Evolutionary conservation across 345 rosid species (phyloP), one percentile per base, ranked within the genome.

Genomic region (Heritiera fomes): DNA sequence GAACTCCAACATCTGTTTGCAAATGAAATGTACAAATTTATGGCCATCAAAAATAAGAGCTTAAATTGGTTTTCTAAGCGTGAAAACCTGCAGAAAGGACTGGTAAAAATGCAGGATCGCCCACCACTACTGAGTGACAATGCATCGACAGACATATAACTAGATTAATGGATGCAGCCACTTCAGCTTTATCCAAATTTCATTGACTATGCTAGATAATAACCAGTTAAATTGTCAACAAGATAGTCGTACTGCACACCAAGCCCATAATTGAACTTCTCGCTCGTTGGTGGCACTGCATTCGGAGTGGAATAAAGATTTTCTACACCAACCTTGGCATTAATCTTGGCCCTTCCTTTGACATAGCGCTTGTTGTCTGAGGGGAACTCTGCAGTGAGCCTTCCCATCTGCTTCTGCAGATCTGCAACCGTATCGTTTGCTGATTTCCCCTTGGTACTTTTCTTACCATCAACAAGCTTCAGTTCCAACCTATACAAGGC

Each of bases 381-480:
- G 12, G 98, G 97, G 73, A 95, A 93, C 85, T 95, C 99, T 10
- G 99, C 97, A 7, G 92, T 86, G 53, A 96, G 97, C 82, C 94
- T 90, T 80, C 97, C 97, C 99, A 96, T 95, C 89, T 93, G 97
- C 82, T 91, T 95, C 89, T 96, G 99, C 79, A 96, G 87, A 83
- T 94, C 95, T 78, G 92, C 97, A 63, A 96, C 93, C 0, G 98
- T 89, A 66, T 96, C 99, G 13, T 83, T 91, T 17, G 90, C 69
- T 58, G 87, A 38, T 82, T 89, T 93, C 4, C 94, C 93, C 80
- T 92, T 95, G 7, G 95, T 83, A 73, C 81, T 90, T 91, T 92
- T 95, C 87, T 96, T 96, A 40, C 98, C 97, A 73, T 90, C 98
- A 38, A 91, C 95, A 43, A 94, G 97, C 86, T 95, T 95, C 83